These are phyloP conservation scores for Suhomyces wounanorum DNA, from an alignment of 1,139 yeast species.

Conservation along the genomic window DNA sequence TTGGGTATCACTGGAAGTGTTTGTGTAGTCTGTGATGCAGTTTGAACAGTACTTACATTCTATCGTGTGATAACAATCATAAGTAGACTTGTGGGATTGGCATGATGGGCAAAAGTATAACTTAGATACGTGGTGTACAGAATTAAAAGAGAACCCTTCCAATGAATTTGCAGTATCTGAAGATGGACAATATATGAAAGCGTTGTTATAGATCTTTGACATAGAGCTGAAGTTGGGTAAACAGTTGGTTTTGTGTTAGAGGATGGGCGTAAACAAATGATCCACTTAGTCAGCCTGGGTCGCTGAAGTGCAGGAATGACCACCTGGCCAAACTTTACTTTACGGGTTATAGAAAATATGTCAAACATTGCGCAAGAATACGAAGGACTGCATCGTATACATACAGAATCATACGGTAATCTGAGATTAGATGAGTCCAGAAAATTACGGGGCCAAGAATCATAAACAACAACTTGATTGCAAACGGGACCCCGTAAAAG, in stretches of 20 bases:
- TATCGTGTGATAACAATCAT: conserved; percentile 28
- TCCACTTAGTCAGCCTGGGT: not conserved
- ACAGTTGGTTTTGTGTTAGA: not conserved
- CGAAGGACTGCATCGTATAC: not conserved
- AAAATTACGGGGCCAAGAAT: not conserved
- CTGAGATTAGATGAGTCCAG: not conserved
- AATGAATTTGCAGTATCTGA: conserved; percentile 12
- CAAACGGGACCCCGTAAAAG: no score
- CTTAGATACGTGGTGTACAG: conserved; percentile 18
- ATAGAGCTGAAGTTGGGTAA: conserved; percentile 11
- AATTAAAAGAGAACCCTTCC: conserved; percentile 13
- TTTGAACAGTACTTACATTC: conserved; percentile 38
- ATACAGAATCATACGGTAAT: not conserved
- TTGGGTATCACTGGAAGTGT: conserved; percentile 19
- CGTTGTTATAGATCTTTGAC: conserved; percentile 26
- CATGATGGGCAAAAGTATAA: conserved; percentile 45
- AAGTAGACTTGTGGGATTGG: conserved; percentile 30
- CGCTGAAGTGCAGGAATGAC: not conserved
- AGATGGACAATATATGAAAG: conserved; percentile 24
- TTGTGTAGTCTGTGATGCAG: conserved; percentile 39
- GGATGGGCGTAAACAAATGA: not conserved
- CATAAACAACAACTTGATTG: no score
- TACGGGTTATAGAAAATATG: not conserved
- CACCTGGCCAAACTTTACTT: no score
- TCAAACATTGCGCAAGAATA: not conserved